A percentile compares a stretch with the other conserved stretches of the same genome.
Conservation (phyloP, 2,329 filamentous ascomycete genomes). For the Nigrospora sphaerica region DNA sequence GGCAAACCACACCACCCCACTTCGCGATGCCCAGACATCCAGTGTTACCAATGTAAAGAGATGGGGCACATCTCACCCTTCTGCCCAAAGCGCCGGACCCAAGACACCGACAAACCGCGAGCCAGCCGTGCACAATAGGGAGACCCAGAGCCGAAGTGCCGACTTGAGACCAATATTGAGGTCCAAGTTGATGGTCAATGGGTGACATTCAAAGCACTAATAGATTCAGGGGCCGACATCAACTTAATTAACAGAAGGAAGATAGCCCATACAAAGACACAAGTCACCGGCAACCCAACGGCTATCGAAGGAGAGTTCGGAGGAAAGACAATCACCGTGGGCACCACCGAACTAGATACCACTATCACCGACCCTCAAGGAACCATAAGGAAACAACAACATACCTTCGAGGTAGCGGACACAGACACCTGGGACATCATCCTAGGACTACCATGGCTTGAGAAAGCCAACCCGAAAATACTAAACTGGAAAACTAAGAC, state of each 20-base stretch:
- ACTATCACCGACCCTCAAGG: neutral
- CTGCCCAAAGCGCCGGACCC: neutral
- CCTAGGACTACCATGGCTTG: neutral
- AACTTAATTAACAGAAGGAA: too few species aligned
- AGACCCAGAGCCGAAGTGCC: neutral
- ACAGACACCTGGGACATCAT: neutral
- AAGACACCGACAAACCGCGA: neutral
- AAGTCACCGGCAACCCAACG: neutral
- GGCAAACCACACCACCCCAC: too few species aligned
- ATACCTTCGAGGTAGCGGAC: neutral
- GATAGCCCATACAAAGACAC: too few species aligned
- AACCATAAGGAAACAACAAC: neutral
- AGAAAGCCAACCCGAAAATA: neutral
- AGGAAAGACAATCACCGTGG: neutral
- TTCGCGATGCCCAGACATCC: too few species aligned
- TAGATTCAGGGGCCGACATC: neutral
- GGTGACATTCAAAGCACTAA: neutral
- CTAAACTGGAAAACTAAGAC: neutral
- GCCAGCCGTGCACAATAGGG: neutral
- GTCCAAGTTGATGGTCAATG: neutral
- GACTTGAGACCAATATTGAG: neutral
- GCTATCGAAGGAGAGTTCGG: neutral
- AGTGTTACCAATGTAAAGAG: neutral
- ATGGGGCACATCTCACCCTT: neutral
- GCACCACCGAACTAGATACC: neutral